These are phyloP conservation scores for Calocera viscosa DNA, from an alignment of 768 basidiomycete species.

Conservation along the genomic window DNA sequence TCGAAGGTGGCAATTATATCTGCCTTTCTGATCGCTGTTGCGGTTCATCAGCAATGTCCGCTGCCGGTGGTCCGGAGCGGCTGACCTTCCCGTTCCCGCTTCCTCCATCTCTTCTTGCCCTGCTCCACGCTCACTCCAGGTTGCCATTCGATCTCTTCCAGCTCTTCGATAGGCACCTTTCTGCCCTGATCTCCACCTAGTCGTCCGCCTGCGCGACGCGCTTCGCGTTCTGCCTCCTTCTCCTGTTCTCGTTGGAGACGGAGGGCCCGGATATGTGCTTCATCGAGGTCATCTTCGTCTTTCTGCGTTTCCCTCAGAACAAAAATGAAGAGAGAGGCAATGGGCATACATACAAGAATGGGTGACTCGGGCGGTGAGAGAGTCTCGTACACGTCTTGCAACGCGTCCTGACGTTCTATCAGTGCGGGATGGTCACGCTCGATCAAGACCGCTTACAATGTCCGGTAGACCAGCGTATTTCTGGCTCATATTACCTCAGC, in stretches of 20 bases:
- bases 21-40: slow-evolving; percentile 21
- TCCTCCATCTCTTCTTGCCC: not conserved
- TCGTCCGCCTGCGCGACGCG: not conserved
- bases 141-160: not conserved
- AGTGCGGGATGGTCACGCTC: no score
- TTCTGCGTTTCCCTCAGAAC: not conserved
- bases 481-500: not conserved
- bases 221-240: not conserved
- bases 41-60: not conserved
- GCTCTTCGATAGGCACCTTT: not conserved
- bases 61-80: no score
- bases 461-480: slow-evolving; percentile 89
- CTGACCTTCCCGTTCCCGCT: not conserved
- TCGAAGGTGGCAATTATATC: slow-evolving; percentile 21
- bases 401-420: slow-evolving; percentile 90
- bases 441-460: slow-evolving; percentile 47
- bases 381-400: slow-evolving; percentile 85
- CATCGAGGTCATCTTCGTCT: slow-evolving; percentile 1
- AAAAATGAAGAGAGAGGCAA: not conserved
- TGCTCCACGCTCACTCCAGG: not conserved
- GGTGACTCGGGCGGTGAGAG: not conserved
- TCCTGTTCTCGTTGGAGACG: not conserved
- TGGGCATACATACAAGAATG: not conserved
- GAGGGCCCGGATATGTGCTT: not conserved
- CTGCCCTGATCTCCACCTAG: not conserved